Evolutionary conservation across 345 rosid genomes (phyloP), one percentile per base, ranked within the genome.

Genomic region (Trapa incisa): DNA sequence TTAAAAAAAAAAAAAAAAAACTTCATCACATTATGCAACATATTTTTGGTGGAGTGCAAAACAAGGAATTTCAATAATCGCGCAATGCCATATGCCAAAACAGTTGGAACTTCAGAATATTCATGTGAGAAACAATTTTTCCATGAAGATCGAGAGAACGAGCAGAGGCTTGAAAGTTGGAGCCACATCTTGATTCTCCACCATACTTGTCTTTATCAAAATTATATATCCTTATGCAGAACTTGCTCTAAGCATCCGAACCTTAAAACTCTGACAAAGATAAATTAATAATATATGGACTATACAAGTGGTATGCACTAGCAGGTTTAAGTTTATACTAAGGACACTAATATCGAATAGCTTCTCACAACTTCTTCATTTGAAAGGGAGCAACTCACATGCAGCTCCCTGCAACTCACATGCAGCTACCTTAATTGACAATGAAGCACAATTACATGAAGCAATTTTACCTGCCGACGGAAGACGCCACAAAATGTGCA

Each of bases 401-500:
- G 32, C 60, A 22, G 1, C 16, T 17, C 29, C 57, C n/a, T n/a
- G 12, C 8, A 4, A 4, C 9, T 22, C 60, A 22, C 60, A 54
- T n/a, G 32, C 60, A 22, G 1, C 1, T 4, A 9, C 15, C 38
- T 58, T 33, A 32, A 22, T 22, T 22, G 29, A 58, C 63, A 58
- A n/a, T 58, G 37, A 11, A 35, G 9, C 60, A 54, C 0, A 22
- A 1, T 22, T 54, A 7, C 6, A 2, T 0, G 60, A n/a, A 35
- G n/a, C 48, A 41, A 37, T 29, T 71, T 29, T 72, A 85, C 96
- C 94, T 93, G 98, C 17, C 95, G 87, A 38, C 97, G 94, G 71
- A 90, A 90, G 68, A 93, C 97, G 70, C 97, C 97, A 82, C 96
- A 90, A 74, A 90, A 93, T 0, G 97, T 90, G 83, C 98, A 93